phyloP scores from a whole-genome alignment of 306 rosid genomes.

The Carpinus viminea region DNA sequence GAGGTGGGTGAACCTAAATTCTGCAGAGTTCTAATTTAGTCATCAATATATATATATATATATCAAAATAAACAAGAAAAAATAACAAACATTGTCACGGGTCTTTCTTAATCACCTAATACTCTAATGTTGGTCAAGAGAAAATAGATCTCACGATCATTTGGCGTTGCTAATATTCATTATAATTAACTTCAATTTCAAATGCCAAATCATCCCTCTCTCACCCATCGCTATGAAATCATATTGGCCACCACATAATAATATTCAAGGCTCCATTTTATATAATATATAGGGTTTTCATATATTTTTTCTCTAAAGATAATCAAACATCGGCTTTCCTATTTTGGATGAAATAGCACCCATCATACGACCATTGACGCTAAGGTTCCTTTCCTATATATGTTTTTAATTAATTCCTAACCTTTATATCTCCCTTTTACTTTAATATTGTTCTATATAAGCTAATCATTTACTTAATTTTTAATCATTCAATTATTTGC shows the following conservation, averaged over 20 bases:
- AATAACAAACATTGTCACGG: conserved; percentile 25
- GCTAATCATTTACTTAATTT: too few relatives aligned
- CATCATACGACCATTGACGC: neutral
- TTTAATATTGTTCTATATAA: too few relatives aligned
- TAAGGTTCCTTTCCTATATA: neutral
- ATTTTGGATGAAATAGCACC: neutral
- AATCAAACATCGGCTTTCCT: neutral
- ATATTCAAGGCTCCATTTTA: neutral
- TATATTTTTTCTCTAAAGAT: neutral
- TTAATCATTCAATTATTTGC: neutral
- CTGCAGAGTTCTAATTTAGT: neutral
- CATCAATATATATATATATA: neutral
- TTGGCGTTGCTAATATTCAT: conserved; percentile 15
- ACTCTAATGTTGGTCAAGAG: conserved; percentile 25
- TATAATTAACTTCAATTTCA: conserved; percentile 12
- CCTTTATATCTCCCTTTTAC: too few relatives aligned
- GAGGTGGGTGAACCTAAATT: neutral
- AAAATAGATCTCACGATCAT: conserved; percentile 16
- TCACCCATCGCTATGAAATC: neutral
- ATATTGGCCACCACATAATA: conserved; percentile 1
- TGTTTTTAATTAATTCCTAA: neutral
- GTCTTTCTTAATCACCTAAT: conserved; percentile 59
- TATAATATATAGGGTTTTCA: neutral
- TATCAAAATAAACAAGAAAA: neutral
- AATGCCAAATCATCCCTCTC: conserved; percentile 23